phyloP scores from a whole-genome alignment of 805 yeast genomes.

The Grigorovia humatica region DNA sequence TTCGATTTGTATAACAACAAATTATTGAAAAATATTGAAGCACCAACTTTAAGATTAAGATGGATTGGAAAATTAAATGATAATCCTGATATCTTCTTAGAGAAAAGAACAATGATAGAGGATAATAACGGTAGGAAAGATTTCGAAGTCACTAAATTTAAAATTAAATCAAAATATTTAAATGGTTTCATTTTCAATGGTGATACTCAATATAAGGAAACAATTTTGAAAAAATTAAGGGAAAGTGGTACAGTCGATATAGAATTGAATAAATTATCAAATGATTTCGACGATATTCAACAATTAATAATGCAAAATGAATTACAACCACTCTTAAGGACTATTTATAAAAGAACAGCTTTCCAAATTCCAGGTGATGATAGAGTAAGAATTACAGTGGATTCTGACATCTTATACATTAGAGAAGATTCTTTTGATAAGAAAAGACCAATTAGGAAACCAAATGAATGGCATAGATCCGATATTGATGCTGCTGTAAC shows the following conservation, averaged over 20 bases:
- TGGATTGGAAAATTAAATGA: slow-evolving; percentile 82
- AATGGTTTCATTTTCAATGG: slow-evolving; percentile 57
- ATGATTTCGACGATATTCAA: slow-evolving; percentile 51
- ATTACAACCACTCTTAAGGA: slow-evolving; percentile 77
- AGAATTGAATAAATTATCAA: slow-evolving; percentile 40
- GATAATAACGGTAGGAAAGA: slow-evolving; percentile 35
- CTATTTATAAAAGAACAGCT: slow-evolving; percentile 84
- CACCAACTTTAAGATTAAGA: slow-evolving; percentile 72
- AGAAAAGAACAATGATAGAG: slow-evolving; percentile 63
- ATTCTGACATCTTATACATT: slow-evolving; percentile 75
- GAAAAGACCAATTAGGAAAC: slow-evolving; percentile 82
- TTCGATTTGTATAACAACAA: slow-evolving; percentile 83
- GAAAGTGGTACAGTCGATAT: slow-evolving; percentile 48
- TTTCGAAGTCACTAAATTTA: slow-evolving; percentile 54
- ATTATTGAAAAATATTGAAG: slow-evolving; percentile 53
- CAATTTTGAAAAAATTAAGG: slow-evolving; percentile 48
- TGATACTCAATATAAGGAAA: slow-evolving; percentile 34
- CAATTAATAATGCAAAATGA: slow-evolving; percentile 51
- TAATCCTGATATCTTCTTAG: slow-evolving; percentile 70
- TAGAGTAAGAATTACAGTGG: slow-evolving; percentile 80
- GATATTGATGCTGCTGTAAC: slow-evolving; percentile 75
- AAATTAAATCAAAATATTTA: slow-evolving; percentile 72
- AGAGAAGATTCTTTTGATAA: slow-evolving; percentile 85
- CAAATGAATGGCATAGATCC: slow-evolving; percentile 80
- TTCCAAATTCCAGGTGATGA: slow-evolving; percentile 98